These are phyloP conservation scores for Aspergillus indologenus DNA, from an alignment of 495 filamentous ascomycete species.

Conservation along the genomic window DNA sequence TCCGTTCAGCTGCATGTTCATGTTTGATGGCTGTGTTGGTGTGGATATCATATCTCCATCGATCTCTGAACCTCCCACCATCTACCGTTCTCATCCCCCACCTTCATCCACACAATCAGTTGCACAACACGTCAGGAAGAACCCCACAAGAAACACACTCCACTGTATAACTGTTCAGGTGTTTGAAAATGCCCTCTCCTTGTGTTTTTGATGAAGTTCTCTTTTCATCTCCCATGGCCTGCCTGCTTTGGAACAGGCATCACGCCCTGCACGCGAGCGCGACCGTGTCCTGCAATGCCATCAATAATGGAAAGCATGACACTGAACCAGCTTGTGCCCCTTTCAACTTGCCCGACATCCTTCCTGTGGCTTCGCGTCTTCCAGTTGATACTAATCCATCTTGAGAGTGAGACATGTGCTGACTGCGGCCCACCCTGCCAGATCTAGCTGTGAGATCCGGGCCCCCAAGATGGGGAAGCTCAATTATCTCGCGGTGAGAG, in stretches of 20 bases:
- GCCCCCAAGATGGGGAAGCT: conserved; percentile 35
- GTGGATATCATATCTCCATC: not conserved
- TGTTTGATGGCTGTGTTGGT: not conserved
- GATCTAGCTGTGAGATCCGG: not conserved
- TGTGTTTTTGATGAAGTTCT: not conserved
- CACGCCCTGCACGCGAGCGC: not conserved
- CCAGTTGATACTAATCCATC: not conserved
- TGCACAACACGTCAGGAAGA: not conserved
- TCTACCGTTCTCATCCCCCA: not conserved
- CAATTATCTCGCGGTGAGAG: conserved; percentile 39
- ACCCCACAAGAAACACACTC: not conserved
- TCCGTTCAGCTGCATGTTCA: not conserved
- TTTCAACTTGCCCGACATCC: not conserved
- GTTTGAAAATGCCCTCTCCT: not conserved
- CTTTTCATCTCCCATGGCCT: not conserved
- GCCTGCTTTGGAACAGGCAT: not conserved
- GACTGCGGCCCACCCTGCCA: not conserved
- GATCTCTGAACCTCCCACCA: not conserved
- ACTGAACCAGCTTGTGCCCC: not conserved
- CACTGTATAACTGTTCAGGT: not conserved
- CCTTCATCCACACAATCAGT: not conserved
- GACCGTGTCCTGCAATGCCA: not conserved
- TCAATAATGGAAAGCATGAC: not conserved
- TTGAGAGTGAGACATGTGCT: not conserved
- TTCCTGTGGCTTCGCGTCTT: not conserved